A percentile compares a stretch with the other conserved stretches of the same genome.
Conservation (phyloP, 805 yeast species). For the Wickerhamomyces kurtzmanii region DNA sequence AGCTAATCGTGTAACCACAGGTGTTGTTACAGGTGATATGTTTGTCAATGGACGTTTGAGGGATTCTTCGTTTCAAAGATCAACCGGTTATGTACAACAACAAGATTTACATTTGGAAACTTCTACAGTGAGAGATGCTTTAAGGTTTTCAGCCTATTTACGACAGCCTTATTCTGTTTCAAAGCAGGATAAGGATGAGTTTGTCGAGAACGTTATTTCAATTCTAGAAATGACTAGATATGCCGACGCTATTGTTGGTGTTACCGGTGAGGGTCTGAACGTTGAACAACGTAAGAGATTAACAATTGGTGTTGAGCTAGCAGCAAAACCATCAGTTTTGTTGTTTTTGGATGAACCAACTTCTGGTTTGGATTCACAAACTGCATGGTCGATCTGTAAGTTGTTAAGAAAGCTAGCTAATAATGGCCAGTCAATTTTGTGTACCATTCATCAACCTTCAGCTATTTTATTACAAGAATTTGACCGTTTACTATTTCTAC, state of each 20-base stretch:
- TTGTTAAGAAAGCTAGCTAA: constrained; percentile 49
- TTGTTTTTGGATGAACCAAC: constrained; percentile 62
- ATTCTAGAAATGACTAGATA: constrained; percentile 54
- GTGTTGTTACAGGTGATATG: constrained; percentile 61
- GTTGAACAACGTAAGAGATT: constrained; percentile 55
- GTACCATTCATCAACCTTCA: constrained; percentile 84
- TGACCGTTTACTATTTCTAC: constrained; percentile 64
- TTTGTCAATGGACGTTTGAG: constrained; percentile 54
- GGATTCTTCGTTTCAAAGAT: constrained; percentile 51
- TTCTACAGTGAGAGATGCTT: constrained; percentile 65
- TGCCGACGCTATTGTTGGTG: constrained; percentile 69
- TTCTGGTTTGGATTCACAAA: constrained; percentile 60
- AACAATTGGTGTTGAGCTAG: constrained; percentile 59
- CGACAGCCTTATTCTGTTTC: constrained; percentile 52
- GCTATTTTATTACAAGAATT: constrained; percentile 70
- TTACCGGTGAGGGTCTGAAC: constrained; percentile 59
- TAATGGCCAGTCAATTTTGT: constrained; percentile 55
- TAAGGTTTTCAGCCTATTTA: constrained; percentile 54
- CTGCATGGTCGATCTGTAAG: constrained; percentile 58
- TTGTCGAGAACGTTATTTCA: constrained; percentile 56
- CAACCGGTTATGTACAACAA: constrained; percentile 69
- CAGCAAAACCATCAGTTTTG: constrained; percentile 52
- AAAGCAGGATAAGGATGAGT: constrained; percentile 45
- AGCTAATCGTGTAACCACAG: constrained; percentile 61
- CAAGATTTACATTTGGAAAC: constrained; percentile 62